Conservation (phyloP, 495 filamentous ascomycete species). For the Aspergillus mulundensis region DNA sequence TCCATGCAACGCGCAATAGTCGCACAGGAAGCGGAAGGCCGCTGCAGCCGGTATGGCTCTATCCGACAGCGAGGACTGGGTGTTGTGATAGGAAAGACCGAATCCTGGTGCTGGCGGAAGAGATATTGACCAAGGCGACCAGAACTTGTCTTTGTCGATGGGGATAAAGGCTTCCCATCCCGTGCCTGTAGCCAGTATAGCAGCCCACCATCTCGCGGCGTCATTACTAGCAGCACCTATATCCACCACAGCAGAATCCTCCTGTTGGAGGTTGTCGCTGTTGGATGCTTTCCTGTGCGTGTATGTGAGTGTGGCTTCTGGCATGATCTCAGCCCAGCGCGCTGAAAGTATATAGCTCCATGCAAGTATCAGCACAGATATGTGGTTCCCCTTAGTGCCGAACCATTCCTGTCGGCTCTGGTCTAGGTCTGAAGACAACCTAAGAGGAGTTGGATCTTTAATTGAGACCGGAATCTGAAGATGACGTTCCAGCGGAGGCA, state of each 20-base stretch:
- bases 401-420: conserved; percentile 1
- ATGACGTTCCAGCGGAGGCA: conserved; percentile 1
- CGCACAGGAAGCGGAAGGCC: neutral
- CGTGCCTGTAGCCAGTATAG: conserved; percentile 1
- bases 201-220: conserved; percentile 6
- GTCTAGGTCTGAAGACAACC: conserved; percentile 1
- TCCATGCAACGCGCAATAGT: conserved; percentile 3
- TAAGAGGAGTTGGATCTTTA: neutral
- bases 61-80: neutral
- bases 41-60: neutral
- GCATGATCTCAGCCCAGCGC: conserved; percentile 1
- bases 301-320: conserved; percentile 3
- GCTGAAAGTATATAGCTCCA: conserved; percentile 7
- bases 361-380: neutral
- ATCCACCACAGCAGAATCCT: conserved; percentile 3
- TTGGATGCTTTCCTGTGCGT: conserved; percentile 5
- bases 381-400: neutral
- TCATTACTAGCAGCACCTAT: neutral
- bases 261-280: neutral
- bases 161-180: conserved; percentile 1
- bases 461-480: conserved; percentile 3
- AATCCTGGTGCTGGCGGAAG: conserved; percentile 3
- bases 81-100: neutral
- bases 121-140: conserved; percentile 6
- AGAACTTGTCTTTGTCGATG: neutral